Evolutionary conservation across 768 basidiomycete species (phyloP), one percentile per base, ranked within the genome.

Genomic region (Pisolithus tinctorius): DNA sequence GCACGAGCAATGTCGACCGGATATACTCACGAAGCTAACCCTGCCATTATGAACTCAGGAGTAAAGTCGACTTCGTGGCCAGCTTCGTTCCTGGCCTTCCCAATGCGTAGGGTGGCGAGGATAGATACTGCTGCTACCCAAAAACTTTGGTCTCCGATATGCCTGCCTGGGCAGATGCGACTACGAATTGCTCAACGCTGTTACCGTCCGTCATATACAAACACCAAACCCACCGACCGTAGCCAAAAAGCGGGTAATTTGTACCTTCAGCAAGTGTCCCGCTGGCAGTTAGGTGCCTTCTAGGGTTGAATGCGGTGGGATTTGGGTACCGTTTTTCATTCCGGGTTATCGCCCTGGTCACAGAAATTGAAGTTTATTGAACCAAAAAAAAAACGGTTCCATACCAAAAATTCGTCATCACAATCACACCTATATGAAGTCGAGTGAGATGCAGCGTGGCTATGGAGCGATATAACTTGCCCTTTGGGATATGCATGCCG

Each of bases 281-380:
- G 0, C 47, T 16, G 0, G 55, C 2, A 5, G 55, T 56, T 11
- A 84, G 59, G 66, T 78, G 80, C 37, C 83, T 71, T 53, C 81
- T 78, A 6, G 84, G 82, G 26, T 73, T 69, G 65, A 83, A 83
- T 8, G 58, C 56, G 50, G 71, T 72, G 4, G 83, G 74, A 31
- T 82, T 71, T 6, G 74, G 73, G 63, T 81, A 84, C 38, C 69
- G 65, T 2, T 56, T 61, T 48, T 74, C 72, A 58, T 84, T 77
- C 49, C 79, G 81, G 16, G 74, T 67, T 34, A 76, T 74, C 6
- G 67, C 72, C 73, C 74, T 78, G 34, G 13, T 13, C 34, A 14
- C 13, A 34, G 4, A 13, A 5, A 34, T 34, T 4, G 34, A 34
- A 57, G 37, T 27, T 43, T 26, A 20, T 11, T 20, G 13, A 1